Evolutionary conservation across 768 basidiomycete species (phyloP).

Genomic region (Suillus clintonianus): DNA sequence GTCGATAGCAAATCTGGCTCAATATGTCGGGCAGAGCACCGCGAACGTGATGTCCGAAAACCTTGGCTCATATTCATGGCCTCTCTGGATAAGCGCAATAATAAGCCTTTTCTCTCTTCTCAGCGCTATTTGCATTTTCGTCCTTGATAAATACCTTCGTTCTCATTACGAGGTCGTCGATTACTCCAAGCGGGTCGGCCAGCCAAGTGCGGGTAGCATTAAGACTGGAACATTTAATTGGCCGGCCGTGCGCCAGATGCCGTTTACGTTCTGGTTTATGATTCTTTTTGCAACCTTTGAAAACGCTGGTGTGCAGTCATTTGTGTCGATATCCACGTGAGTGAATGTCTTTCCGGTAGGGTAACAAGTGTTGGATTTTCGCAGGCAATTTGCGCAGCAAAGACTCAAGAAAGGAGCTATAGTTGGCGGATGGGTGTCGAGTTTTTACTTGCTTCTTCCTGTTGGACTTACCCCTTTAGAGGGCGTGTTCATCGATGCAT

Average conservation of each 20-base stretch:
- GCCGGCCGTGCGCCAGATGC: slow-evolving; percentile 35
- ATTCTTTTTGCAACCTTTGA: slow-evolving; percentile 41
- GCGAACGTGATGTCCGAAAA: slow-evolving; percentile 42
- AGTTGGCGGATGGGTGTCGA: slow-evolving; percentile 46
- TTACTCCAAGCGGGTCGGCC: slow-evolving; percentile 32
- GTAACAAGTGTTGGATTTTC: neutral
- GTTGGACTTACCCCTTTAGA: slow-evolving; percentile 42
- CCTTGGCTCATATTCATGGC: slow-evolving; percentile 41
- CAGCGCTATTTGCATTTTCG: slow-evolving; percentile 37
- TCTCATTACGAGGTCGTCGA: slow-evolving; percentile 38
- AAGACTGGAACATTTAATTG: slow-evolving; percentile 34
- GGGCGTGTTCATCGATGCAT: slow-evolving; percentile 42
- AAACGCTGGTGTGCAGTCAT: slow-evolving; percentile 46
- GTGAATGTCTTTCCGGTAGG: slow-evolving; percentile 10
- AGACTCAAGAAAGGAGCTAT: slow-evolving; percentile 43
- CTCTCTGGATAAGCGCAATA: slow-evolving; percentile 43
- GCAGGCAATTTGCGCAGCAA: slow-evolving; percentile 44
- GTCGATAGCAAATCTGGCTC: slow-evolving; percentile 44
- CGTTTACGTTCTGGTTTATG: slow-evolving; percentile 43
- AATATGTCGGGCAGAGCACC: slow-evolving; percentile 42
- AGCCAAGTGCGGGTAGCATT: slow-evolving; percentile 25
- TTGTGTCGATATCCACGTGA: slow-evolving; percentile 46
- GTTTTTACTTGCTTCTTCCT: slow-evolving; percentile 43
- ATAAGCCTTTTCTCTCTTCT: slow-evolving; percentile 40
- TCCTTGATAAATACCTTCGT: slow-evolving; percentile 40